Percentiles rank a stretch among this genome's conserved stretches.
phyloP scores from a whole-genome alignment of 2,329 filamentous ascomycete species.

The Penicillium capsulatum region DNA sequence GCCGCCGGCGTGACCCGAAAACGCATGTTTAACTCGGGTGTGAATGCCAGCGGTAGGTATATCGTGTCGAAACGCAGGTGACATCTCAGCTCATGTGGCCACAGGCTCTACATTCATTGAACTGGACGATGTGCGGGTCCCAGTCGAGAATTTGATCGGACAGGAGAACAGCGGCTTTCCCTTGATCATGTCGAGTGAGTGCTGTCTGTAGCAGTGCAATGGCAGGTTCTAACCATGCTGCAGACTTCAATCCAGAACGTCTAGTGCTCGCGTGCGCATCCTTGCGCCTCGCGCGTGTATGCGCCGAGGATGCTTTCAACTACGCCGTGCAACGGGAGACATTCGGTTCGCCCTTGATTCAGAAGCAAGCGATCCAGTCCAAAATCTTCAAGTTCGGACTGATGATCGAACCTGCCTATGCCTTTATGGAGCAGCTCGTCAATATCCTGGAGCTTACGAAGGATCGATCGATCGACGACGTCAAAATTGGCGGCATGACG shows the following conservation, averaged over 20 bases:
- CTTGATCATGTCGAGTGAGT: conserved; percentile 63
- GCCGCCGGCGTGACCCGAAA: conserved; percentile 53
- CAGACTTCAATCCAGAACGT: conserved; percentile 71
- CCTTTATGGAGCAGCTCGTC: conserved; percentile 59
- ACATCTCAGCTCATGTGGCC: conserved; percentile 1
- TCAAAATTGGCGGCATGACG: conserved; percentile 50
- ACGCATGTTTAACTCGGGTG: conserved; percentile 59
- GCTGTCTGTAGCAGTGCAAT: not conserved
- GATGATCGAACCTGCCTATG: conserved; percentile 58
- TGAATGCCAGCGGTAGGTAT: conserved; percentile 57
- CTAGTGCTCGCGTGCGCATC: conserved; percentile 61
- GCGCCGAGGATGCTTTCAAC: conserved; percentile 57
- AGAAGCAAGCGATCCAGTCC: conserved; percentile 56
- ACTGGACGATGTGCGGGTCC: conserved; percentile 68
- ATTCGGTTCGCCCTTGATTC: conserved; percentile 56
- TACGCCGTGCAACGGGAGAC: conserved; percentile 63
- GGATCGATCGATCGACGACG: conserved; percentile 34
- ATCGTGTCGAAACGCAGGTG: not conserved
- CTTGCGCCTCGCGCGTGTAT: conserved; percentile 59
- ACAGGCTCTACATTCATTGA: conserved; percentile 59
- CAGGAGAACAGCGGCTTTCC: conserved; percentile 66
- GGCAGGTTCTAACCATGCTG: not conserved
- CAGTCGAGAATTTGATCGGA: conserved; percentile 64
- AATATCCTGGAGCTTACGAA: conserved; percentile 50
- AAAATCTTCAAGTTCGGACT: conserved; percentile 59